A percentile compares a stretch with the other conserved stretches of the same genome.
These are phyloP conservation scores for Fennellomyces sp. DNA, from an alignment of 371 early-diverging fungal species.

Conservation along the genomic window DNA sequence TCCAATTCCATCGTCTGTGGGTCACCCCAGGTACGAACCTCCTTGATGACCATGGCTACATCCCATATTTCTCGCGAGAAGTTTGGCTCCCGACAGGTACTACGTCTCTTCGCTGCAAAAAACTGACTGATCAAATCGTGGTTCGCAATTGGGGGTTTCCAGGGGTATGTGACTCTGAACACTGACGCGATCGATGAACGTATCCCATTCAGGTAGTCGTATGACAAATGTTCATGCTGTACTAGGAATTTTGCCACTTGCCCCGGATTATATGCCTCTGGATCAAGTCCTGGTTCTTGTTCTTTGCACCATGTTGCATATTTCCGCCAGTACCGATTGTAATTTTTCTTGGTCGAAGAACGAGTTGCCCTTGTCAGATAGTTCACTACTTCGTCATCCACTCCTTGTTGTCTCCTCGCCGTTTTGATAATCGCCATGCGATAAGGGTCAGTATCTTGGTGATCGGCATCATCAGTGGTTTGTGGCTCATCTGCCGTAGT, in stretches of 20 bases:
- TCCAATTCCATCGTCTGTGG: no score
- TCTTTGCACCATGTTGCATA: slow-evolving; percentile 3
- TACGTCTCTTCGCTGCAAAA: not conserved
- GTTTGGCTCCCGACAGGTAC: not conserved
- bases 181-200: not conserved
- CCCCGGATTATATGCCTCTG: not conserved
- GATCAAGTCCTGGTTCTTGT: not conserved
- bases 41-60: not conserved
- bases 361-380: not conserved
- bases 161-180: not conserved
- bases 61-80: not conserved
- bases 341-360: not conserved
- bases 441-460: not conserved
- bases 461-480: not conserved
- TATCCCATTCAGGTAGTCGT: not conserved
- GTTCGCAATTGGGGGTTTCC: not conserved
- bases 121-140: not conserved
- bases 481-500: not conserved
- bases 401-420: not conserved
- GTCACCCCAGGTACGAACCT: not conserved
- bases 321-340: no score
- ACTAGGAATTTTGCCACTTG: not conserved
- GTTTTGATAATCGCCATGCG: not conserved
- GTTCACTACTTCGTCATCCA: not conserved
- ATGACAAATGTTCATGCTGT: not conserved